Base-by-base conservation (phyloP, 345 rosid genomes). In the Citrus trifoliata region DNA sequence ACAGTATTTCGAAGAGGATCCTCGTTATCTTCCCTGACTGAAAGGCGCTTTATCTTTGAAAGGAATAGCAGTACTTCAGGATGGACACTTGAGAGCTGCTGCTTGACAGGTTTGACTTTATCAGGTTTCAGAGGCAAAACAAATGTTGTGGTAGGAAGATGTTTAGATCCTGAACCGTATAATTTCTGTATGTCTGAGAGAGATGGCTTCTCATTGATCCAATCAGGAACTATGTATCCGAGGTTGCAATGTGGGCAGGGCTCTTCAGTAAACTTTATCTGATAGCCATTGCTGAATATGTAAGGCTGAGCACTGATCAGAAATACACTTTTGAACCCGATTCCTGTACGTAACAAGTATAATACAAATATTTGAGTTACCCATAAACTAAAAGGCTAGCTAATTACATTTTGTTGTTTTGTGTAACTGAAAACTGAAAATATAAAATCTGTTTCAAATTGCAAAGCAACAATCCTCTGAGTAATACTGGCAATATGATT, bases 171-270 rank as follows among this genome's bases (percentile, higher is more conserved):
- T 0, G 85, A 86, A 32, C 93, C 91, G 78, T 90, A 90, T 10
- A 92, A 80, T 55, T 83, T 65, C 60, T 76, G 81, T 19, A 93
- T 76, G 70, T 88, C 93, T 3, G 70, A 60, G 30, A 85, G 86
- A 35, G 83, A 82, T 46, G 88, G 93, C 25, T 80, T 81, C 68
- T 88, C 91, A 7, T 87, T 95, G 55, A 93, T 88, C 93, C 98
- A 92, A 77, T 93, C 96, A 0, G 95, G 96, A 69, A 93, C 92
- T 12, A 90, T 85, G 80, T 89, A 93, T 3, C 96, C 94, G 12
- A 92, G 89, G 58, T 81, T 48, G 81, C 91, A 93, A 40, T 83
- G 82, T 0, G 88, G 87, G 78, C 92, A 88, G 67, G 97, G 94
- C 18, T 83, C 89, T 78, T 91, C 94, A 35, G 82, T 81, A 56